A percentile compares a stretch with the other conserved stretches of the same genome.
Evolutionary conservation across 1,284 basidiomycete genomes (phyloP).

Genomic region (Cutaneotrichosporon mucoides): DNA sequence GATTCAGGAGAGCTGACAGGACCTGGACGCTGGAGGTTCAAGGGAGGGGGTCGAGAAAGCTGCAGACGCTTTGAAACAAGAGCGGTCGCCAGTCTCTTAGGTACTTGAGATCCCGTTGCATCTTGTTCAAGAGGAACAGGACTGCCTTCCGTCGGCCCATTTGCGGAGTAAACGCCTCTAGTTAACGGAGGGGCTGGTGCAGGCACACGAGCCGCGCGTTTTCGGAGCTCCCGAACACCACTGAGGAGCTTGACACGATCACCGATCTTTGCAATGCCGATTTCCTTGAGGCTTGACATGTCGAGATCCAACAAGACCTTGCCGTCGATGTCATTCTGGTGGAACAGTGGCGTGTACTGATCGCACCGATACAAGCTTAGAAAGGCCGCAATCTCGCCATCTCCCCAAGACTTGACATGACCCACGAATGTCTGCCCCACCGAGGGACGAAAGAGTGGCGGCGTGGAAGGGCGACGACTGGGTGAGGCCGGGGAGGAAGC

Average conservation of each 20-base stretch:
- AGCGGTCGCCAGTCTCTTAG: constrained; percentile 10
- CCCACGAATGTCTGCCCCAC: constrained; percentile 25
- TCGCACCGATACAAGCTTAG: constrained; percentile 57
- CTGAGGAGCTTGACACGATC: constrained; percentile 80
- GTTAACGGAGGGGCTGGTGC: neutral
- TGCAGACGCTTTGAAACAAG: constrained; percentile 22
- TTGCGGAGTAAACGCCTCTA: neutral
- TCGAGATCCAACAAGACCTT: constrained; percentile 85
- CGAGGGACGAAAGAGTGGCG: constrained; percentile 31
- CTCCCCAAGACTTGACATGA: constrained; percentile 40
- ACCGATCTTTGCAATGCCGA: constrained; percentile 80
- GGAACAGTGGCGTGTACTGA: constrained; percentile 65
- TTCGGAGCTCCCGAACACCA: constrained; percentile 72
- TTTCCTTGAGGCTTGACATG: constrained; percentile 76
- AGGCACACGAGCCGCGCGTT: constrained; percentile 33
- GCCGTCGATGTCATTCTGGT: constrained; percentile 79
- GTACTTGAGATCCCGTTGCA: constrained; percentile 10
- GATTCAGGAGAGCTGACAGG: neutral
- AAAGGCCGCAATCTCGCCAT: constrained; percentile 35
- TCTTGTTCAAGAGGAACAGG: constrained; percentile 5
- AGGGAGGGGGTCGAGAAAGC: constrained; percentile 22
- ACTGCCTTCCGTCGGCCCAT: neutral
- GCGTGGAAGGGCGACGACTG: constrained; percentile 28
- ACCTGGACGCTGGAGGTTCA: constrained; percentile 17
- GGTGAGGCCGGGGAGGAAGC: neutral